These are phyloP conservation scores for Ilyonectria sp. DNA, from an alignment of 2,329 filamentous ascomycete genomes.

Conservation along the genomic window DNA sequence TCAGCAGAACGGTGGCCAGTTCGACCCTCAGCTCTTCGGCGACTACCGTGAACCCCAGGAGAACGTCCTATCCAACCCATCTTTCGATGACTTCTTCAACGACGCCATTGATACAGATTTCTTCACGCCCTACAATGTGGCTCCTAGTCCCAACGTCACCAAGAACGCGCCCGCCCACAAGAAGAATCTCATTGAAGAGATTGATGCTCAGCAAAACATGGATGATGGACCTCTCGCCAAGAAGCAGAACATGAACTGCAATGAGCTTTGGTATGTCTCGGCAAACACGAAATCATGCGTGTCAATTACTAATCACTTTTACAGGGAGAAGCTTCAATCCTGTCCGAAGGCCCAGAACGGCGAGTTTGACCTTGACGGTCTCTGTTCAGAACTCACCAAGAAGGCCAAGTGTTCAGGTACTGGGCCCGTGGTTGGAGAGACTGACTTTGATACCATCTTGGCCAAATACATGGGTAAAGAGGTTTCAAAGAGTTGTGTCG, in stretches of 20 bases:
- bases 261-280: slow-evolving; percentile 87
- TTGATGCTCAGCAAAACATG: slow-evolving; percentile 82
- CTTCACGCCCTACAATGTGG: slow-evolving; percentile 83
- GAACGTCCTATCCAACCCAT: slow-evolving; percentile 78
- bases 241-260: slow-evolving; percentile 81
- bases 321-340: slow-evolving; percentile 89
- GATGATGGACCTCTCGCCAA: slow-evolving; percentile 73
- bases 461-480: slow-evolving; percentile 72
- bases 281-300: neutral
- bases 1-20: slow-evolving; percentile 86
- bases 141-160: slow-evolving; percentile 58
- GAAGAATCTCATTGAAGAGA: slow-evolving; percentile 82
- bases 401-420: slow-evolving; percentile 96
- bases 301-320: slow-evolving; percentile 56
- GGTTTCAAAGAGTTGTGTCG: slow-evolving; percentile 52
- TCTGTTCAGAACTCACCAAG: slow-evolving; percentile 93
- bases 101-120: slow-evolving; percentile 90
- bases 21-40: slow-evolving; percentile 92
- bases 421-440: slow-evolving; percentile 90
- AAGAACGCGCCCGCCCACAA: slow-evolving; percentile 57
- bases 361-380: slow-evolving; percentile 92
- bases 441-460: slow-evolving; percentile 88
- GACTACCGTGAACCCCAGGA: slow-evolving; percentile 94
- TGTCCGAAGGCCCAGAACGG: slow-evolving; percentile 91
- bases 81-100: slow-evolving; percentile 81